Evolutionary conservation across 2,329 filamentous ascomycete genomes (phyloP), one percentile per base, ranked within the genome.

Genomic region (Fusarium buxicola): DNA sequence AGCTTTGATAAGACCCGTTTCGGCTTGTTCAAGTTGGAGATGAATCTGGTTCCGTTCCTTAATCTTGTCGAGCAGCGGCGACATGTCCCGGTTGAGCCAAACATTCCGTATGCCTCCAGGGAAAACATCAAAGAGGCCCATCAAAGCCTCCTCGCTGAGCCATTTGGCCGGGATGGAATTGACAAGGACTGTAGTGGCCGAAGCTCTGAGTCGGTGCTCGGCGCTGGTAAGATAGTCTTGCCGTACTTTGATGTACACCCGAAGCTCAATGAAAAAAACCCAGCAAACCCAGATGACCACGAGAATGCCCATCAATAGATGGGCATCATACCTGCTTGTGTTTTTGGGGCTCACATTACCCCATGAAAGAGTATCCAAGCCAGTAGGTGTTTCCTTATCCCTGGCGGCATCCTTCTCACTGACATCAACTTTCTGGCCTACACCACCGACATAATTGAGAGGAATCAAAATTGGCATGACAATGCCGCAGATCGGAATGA

Each of bases 141-240:
- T 85, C 5, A 99, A 83, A 1, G 92, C 92, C 39, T 96, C 89
- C 44, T 92, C 86, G 3, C 86, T 92, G 8, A 96, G 86, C 95
- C 95, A 99, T 72, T 96, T 96, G 35, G 85, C 81, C 1, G 95
- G 95, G 47, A 99, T 97, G 10, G 90, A 90, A 63, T 90, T 95
- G 48, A 99, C 93, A 7, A 99, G 83, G 41, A 99, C 94, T 0
- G 95, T 99, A 7, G 94, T 99, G 2, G 95, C 94, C 13, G 94
- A 98, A 15, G 95, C 95, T 40, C 92, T 88, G 15, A 99, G 84
- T 16, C 95, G 91, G 76, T 99, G 95, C 75, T 98, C 92, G 3
- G 95, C 94, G 51, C 93, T 95, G 1, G 95, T 98, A 55, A 99
- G 82, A 70, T 96, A 97, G 50, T 96, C 92, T 76, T 99, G 95